Evolutionary conservation across 108 stramenopile genomes (phyloP).

Genomic region (Skeletonema menzelii): DNA sequence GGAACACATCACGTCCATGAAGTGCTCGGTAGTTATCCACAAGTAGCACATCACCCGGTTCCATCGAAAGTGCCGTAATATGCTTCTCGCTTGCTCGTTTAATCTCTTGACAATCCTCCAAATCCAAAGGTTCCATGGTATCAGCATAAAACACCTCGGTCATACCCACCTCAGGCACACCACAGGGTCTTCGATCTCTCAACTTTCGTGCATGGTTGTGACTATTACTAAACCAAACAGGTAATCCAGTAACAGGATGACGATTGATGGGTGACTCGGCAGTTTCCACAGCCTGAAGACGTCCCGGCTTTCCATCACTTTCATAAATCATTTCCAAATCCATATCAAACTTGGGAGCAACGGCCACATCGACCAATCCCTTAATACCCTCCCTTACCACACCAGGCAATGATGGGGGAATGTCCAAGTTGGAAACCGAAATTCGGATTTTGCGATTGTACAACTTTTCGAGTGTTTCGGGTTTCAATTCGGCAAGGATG

Average conservation of each 20-base stretch:
- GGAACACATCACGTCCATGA: slow-evolving; percentile 89
- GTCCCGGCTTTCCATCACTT: slow-evolving; percentile 84
- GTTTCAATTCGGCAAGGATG: slow-evolving; percentile 82
- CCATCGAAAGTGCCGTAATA: slow-evolving; percentile 89
- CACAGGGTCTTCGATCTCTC: slow-evolving; percentile 83
- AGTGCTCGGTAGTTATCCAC: slow-evolving; percentile 93
- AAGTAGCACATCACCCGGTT: slow-evolving; percentile 89
- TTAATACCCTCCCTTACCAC: slow-evolving; percentile 78
- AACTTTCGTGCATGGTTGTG: slow-evolving; percentile 91
- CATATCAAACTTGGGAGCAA: slow-evolving; percentile 94
- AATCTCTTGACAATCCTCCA: slow-evolving; percentile 88
- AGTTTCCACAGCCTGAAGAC: slow-evolving; percentile 81
- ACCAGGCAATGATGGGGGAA: slow-evolving; percentile 68
- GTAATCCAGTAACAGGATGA: slow-evolving; percentile 87
- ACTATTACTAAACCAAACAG: slow-evolving; percentile 91
- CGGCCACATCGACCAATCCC: slow-evolving; percentile 69
- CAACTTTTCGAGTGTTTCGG: slow-evolving; percentile 69
- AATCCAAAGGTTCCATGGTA: slow-evolving; percentile 77
- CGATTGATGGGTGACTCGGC: slow-evolving; percentile 87
- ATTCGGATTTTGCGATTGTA: slow-evolving; percentile 84
- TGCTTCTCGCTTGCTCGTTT: slow-evolving; percentile 86
- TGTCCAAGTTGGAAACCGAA: slow-evolving; percentile 80
- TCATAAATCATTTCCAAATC: slow-evolving; percentile 92
- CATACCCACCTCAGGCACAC: slow-evolving; percentile 93
- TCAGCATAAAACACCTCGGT: slow-evolving; percentile 93